These are phyloP conservation scores for Alopecurus myosuroides DNA, from an alignment of 176 grass and related monocot species.

Conservation along the genomic window DNA sequence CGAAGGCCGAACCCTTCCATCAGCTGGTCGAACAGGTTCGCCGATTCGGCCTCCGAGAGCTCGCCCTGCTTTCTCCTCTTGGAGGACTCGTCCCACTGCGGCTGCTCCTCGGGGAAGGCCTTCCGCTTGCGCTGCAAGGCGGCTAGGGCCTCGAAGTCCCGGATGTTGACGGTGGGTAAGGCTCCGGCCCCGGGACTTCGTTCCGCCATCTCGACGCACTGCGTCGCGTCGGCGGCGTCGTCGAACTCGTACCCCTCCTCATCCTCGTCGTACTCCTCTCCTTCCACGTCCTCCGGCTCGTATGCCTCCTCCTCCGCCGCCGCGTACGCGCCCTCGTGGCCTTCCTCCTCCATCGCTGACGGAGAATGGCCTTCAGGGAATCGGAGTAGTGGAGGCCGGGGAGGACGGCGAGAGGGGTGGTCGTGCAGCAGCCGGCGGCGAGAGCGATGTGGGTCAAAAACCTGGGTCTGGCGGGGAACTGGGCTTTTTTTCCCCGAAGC, in stretches of 20 bases:
- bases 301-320: neutral
- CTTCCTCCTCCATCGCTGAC: neutral
- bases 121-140: constrained; percentile 57
- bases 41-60: constrained; percentile 58
- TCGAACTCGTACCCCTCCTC: constrained; percentile 41
- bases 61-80: constrained; percentile 56
- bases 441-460: neutral
- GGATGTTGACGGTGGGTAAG: neutral
- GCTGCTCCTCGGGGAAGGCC: constrained; percentile 42
- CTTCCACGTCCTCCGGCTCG: neutral
- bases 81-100: no score
- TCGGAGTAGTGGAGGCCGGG: neutral
- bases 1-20: constrained; percentile 82
- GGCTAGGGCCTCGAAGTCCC: constrained; percentile 57
- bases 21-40: constrained; percentile 70
- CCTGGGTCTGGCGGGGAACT: neutral
- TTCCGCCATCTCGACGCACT: constrained; percentile 36
- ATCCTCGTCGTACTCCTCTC: constrained; percentile 18
- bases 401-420: neutral
- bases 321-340: neutral
- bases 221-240: constrained; percentile 33
- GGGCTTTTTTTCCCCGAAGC: neutral
- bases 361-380: neutral
- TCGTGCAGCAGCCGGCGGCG: neutral
- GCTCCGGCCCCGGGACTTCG: neutral